Percentiles rank a stretch among this genome's conserved stretches.
Evolutionary conservation across 495 filamentous ascomycete species (phyloP).

Genomic region (Trichoderma erinaceum): DNA sequence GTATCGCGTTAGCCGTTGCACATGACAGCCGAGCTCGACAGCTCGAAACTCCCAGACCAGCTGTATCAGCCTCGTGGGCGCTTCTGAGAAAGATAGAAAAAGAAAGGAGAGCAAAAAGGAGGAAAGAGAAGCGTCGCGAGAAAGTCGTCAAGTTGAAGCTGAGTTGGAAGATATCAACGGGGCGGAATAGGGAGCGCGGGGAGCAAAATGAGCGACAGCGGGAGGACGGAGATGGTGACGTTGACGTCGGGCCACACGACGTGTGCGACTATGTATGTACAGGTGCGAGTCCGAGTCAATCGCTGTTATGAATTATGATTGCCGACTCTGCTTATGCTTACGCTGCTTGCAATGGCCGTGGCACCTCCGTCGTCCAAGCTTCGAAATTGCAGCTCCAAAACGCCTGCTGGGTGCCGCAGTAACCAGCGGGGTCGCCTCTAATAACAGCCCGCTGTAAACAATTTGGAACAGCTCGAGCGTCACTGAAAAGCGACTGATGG

Average conservation of each 20-base stretch:
- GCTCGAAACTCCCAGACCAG: neutral
- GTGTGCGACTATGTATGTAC: neutral
- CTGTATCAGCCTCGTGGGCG: neutral
- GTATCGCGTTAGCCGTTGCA: neutral
- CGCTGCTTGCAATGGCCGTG: neutral
- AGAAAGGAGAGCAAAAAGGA: neutral
- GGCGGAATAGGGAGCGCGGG: neutral
- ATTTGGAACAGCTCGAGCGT: conserved; percentile 4
- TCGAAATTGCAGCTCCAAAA: neutral
- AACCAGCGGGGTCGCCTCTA: conserved; percentile 10
- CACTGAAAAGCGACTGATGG: neutral
- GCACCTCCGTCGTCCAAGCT: neutral
- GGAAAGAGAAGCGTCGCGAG: neutral
- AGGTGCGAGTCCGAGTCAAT: neutral
- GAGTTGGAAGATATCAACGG: neutral
- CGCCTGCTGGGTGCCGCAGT: conserved; percentile 12
- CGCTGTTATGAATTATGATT: neutral
- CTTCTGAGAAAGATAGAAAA: neutral
- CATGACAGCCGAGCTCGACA: conserved; percentile 1
- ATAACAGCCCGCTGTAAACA: conserved; percentile 4
- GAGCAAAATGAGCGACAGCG: neutral
- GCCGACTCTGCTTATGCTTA: neutral
- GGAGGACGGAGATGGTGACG: neutral
- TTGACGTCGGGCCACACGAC: neutral
- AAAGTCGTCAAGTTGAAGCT: neutral